Evolutionary conservation across 208 protist species (phyloP).

Genomic region (Blastocrithidia nonstop): DNA sequence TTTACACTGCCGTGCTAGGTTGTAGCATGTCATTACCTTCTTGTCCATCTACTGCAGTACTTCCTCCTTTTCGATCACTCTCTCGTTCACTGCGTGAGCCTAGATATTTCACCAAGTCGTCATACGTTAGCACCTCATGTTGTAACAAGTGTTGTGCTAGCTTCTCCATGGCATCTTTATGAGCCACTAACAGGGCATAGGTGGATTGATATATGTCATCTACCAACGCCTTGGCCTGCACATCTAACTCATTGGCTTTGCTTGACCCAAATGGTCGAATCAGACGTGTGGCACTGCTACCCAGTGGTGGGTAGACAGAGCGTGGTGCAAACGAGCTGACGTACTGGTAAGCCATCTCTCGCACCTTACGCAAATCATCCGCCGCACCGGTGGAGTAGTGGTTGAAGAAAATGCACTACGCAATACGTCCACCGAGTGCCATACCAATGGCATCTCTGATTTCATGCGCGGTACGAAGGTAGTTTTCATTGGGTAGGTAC

Average conservation of each 20-base stretch:
- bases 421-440: conserved; percentile 86
- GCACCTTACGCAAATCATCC: conserved; percentile 94
- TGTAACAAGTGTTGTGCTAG: conserved; percentile 78
- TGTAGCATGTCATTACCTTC: no score
- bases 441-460: conserved; percentile 91
- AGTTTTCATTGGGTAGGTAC: conserved; percentile 93
- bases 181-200: conserved; percentile 29
- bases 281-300: conserved; percentile 27
- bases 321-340: conserved; percentile 55
- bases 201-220: conserved; percentile 69
- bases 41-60: conserved; percentile 10
- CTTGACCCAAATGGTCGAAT: conserved; percentile 83
- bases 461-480: conserved; percentile 84
- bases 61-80: conserved; percentile 29
- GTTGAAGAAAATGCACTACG: conserved; percentile 88
- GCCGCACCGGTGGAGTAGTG: conserved; percentile 88
- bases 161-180: conserved; percentile 70
- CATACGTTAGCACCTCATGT: conserved; percentile 64
- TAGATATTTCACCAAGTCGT: conserved; percentile 67
- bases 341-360: conserved; percentile 86
- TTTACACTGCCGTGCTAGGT: no score
- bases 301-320: conserved; percentile 54
- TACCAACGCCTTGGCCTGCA: conserved; percentile 69
- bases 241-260: conserved; percentile 77
- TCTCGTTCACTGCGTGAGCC: conserved; percentile 23